Base-by-base conservation (phyloP, 805 yeast genomes). In the Kluyveromyces wickerhamii region DNA sequence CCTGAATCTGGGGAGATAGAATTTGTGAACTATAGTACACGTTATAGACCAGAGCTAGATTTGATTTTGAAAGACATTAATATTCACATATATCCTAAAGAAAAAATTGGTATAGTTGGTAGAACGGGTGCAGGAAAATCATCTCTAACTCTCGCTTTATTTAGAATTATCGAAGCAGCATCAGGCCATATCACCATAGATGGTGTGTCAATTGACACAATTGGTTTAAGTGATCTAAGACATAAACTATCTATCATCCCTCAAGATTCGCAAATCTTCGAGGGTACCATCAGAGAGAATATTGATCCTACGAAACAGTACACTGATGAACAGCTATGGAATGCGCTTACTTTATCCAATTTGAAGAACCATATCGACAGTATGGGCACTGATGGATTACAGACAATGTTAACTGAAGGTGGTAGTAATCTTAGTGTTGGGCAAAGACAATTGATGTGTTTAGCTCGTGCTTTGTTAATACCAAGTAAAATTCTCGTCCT, bases 91-190 rank as follows among this genome's bases (percentile, higher is more conserved):
- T 68, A 74, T 31, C 74, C 88, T 1, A 65, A 72, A 38, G 96
- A 89, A 55, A 89, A 89, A 58, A 68, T 88, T 52, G 97, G 97
- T 42, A 87, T 88, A 59, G 96, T 89, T 37, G 97, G 97, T 17
- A 73, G 97, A 54, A 88, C 97, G 0, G 97, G 97, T 43, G 96
- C 96, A 2, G 97, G 97, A 44, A 87, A 87, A 58, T 79, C 92
- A 0, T 79, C 95, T 1, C 67, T 87, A 50, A 81, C 95, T 0
- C 62, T 85, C 49, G 92, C 96, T 0, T 62, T 87, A 25, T 87
- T 84, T 67, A 66, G 96, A 47, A 74, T 87, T 29, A 83, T 88
- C 49, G 96, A 88, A 59, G 72, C 81, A 2, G 74, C 77, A 5
- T 62, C 57, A 7, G 94, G 94, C n/a, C 58, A 63, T 24, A 82